Evolutionary conservation across 805 yeast genomes (phyloP).

Genomic region (Clavispora phyllophila): DNA sequence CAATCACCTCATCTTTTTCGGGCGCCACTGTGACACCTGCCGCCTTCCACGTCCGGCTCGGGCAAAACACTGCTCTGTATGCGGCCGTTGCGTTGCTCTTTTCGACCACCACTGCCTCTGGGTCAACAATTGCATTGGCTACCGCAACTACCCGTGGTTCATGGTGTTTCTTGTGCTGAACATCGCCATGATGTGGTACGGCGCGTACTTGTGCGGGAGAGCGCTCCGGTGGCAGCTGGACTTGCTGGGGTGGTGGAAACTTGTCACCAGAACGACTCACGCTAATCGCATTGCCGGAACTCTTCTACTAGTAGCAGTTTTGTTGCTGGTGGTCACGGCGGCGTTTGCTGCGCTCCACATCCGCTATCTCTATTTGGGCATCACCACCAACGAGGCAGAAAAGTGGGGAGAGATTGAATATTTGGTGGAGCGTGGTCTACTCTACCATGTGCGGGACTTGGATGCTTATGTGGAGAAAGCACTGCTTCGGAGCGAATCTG

Average conservation of each 20-base stretch:
- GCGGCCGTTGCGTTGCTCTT: constrained; percentile 46
- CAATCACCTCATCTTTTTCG: constrained; percentile 53
- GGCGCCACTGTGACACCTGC: constrained; percentile 48
- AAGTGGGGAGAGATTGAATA: constrained; percentile 64
- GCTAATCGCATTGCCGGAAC: constrained; percentile 38
- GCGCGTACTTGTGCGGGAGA: constrained; percentile 31
- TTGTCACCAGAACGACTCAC: constrained; percentile 22
- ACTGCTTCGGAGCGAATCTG: constrained; percentile 5
- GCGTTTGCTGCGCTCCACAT: constrained; percentile 34
- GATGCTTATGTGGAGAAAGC: constrained; percentile 21
- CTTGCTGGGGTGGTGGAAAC: constrained; percentile 15
- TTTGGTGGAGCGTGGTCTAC: constrained; percentile 12
- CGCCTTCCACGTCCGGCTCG: constrained; percentile 47
- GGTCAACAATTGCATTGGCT: constrained; percentile 73
- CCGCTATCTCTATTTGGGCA: constrained; percentile 53
- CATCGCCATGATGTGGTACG: constrained; percentile 34
- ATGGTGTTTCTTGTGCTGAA: constrained; percentile 47
- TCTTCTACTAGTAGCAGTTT: constrained; percentile 39
- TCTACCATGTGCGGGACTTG: constrained; percentile 8
- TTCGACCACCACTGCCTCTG: constrained; percentile 62
- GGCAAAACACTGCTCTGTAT: constrained; percentile 60
- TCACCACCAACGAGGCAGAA: constrained; percentile 68
- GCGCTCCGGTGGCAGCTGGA: constrained; percentile 13
- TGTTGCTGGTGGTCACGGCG: constrained; percentile 38
- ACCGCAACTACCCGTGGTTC: constrained; percentile 59